Evolutionary conservation across 441 rosid genomes (phyloP).

Genomic region (Pelargonium australe): DNA sequence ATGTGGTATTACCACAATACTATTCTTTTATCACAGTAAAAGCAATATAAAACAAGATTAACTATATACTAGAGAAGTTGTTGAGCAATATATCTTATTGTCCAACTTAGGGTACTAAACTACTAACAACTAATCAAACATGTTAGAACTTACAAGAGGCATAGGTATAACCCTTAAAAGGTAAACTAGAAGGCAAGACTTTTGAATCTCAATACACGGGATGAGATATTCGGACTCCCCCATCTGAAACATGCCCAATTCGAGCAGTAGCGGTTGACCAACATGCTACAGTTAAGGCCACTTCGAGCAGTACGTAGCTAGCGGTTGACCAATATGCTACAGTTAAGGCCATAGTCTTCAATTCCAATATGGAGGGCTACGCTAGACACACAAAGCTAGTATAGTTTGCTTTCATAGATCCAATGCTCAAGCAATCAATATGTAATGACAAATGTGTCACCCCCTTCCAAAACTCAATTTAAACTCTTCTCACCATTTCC

Average conservation of each 20-base stretch:
- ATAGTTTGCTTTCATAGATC: conserved; percentile 7
- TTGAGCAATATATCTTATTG: not conserved
- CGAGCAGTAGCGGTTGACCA: conserved; percentile 11
- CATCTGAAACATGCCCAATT: conserved; percentile 15
- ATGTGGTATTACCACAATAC: too few relatives aligned
- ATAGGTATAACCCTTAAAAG: conserved; percentile 7
- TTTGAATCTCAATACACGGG: not conserved
- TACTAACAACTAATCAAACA: not conserved
- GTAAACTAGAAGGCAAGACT: not conserved
- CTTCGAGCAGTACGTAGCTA: conserved; percentile 8
- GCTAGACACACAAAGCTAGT: not conserved
- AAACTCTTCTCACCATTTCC: not conserved
- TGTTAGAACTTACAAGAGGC: not conserved
- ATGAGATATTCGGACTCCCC: conserved; percentile 1
- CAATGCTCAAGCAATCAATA: not conserved
- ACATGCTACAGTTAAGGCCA: conserved; percentile 6
- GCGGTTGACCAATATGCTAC: conserved; percentile 19
- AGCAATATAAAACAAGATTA: not conserved
- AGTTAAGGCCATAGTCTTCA: not conserved
- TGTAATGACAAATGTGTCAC: not conserved
- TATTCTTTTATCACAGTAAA: not conserved
- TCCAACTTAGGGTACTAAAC: not conserved
- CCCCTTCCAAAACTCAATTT: not conserved
- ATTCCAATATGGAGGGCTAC: conserved; percentile 8
- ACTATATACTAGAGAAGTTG: not conserved